Evolutionary conservation across 768 basidiomycete species (phyloP), one percentile per base, ranked within the genome.

Genomic region (Porphyrellus cyaneotinctus): DNA sequence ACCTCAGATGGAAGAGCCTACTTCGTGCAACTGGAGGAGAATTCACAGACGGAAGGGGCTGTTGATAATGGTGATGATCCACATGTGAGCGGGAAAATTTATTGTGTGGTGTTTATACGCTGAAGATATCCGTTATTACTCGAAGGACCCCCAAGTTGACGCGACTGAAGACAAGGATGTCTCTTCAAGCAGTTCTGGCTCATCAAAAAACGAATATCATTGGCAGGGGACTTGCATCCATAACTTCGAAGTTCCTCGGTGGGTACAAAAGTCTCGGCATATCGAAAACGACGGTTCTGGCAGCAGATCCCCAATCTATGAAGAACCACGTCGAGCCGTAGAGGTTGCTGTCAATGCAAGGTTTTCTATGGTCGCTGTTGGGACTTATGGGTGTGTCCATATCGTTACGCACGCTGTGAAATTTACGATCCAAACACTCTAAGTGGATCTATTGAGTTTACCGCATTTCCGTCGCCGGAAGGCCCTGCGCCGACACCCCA

Each of bases 181-280:
- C 15, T 35, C 47, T 43, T 47, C 28, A 3, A 58, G 55, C 13
- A 43, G 18, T 18, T 53, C 44, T 17, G 35, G 30, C 24, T 56
- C 61, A 11, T 37, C 50, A 22, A 56, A 51, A 18, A 53, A 26
- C 13, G 57, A 60, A 12, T 51, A 56, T 31, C 58, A 30, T 64
- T 92, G 89, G 90, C 79, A 83, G 47, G 90, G 90, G 8, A 86
- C 87, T 10, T 91, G 89, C 64, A 79, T 92, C 32, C 87, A 92
- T 58, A 75, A 85, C 63, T 86, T 88, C 43, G 75, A 84, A 54
- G 78, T 79, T 7, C 88, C 88, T 7, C 79, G 80, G 60, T 89
- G 87, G 87, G 84, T 88, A 23, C 87, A 89, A 64, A 90, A 91
- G 67, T 84, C 80, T 56, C 80, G 82, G 18, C 74, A 73, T 28